phyloP scores from a whole-genome alignment of 257 asterid species.

The Solanum sejunctum region DNA sequence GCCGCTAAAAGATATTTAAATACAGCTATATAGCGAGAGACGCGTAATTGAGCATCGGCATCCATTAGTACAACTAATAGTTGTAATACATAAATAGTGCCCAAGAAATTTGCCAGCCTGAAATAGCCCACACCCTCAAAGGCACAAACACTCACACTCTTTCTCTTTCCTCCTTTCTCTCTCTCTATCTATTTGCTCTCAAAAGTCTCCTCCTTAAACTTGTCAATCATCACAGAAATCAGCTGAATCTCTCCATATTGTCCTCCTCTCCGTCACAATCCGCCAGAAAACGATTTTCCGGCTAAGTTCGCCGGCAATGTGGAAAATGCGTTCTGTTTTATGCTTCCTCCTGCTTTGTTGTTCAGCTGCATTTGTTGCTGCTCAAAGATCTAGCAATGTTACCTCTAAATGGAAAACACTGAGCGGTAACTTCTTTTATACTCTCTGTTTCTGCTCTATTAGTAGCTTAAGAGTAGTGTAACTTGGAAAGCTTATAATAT shows the following conservation, averaged over 20 bases:
- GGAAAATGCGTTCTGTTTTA: slow-evolving; percentile 32
- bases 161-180: neutral
- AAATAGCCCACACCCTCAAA: neutral
- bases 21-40: neutral
- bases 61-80: neutral
- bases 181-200: neutral
- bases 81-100: neutral
- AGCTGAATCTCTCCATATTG: neutral
- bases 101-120: neutral
- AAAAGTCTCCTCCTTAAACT: neutral
- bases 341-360: slow-evolving; percentile 30
- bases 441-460: neutral
- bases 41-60: slow-evolving; percentile 2
- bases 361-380: slow-evolving; percentile 33
- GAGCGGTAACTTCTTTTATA: slow-evolving; percentile 18
- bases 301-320: slow-evolving; percentile 36
- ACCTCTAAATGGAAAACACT: slow-evolving; percentile 57
- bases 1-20: neutral
- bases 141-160: neutral
- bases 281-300: neutral
- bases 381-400: slow-evolving; percentile 38
- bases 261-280: neutral
- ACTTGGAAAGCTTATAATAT: neutral
- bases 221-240: neutral
- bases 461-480: neutral